Base-by-base conservation (phyloP, 345 rosid genomes). In the Draba incana region DNA sequence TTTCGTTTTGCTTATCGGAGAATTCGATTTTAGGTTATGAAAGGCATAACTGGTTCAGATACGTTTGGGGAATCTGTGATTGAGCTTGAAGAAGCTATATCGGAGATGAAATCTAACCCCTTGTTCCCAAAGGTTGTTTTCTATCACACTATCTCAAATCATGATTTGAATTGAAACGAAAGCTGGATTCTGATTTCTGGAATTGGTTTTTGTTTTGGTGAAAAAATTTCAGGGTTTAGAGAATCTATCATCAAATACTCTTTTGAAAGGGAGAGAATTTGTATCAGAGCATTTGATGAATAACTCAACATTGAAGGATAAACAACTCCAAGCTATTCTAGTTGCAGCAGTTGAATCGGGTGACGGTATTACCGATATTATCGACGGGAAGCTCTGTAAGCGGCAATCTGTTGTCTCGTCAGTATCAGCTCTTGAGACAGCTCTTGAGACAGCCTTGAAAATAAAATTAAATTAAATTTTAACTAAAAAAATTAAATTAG, bases 71-170 rank as follows among this genome's bases (percentile, higher is more conserved):
- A 83, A 44, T 85, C 92, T 3, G 23, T 77, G 52, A 69, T 69
- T 70, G 92, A 84, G 78, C 82, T 89, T 66, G 95, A 92, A 30
- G 83, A 72, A 68, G 81, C 82, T 71, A 63, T 92, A 35, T 72
- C 48, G 1, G 86, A 82, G 68, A 75, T 86, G 62, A 82, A 74
- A 57, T 77, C 84, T 0, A 64, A 84, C 71, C 75, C 95, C 35
- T 82, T 80, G 62, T 89, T 92, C 66, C 95, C 98, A 75, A 84
- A 84, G 95, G 97, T 92, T 71, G 67, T 43, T 66, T 25, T 31
- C 35, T 50, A 14, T 54, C 28, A 57, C 50, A 56, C 30, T 20
- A 4, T 50, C 6, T 42, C 39, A 31, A 20, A 8, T 43, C 15
- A 13, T 51, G 1, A 20, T 20, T 20, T 20, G 20, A 20, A 13